These are phyloP conservation scores for Castanea crenata DNA, from an alignment of 306 rosid species.

Conservation along the genomic window DNA sequence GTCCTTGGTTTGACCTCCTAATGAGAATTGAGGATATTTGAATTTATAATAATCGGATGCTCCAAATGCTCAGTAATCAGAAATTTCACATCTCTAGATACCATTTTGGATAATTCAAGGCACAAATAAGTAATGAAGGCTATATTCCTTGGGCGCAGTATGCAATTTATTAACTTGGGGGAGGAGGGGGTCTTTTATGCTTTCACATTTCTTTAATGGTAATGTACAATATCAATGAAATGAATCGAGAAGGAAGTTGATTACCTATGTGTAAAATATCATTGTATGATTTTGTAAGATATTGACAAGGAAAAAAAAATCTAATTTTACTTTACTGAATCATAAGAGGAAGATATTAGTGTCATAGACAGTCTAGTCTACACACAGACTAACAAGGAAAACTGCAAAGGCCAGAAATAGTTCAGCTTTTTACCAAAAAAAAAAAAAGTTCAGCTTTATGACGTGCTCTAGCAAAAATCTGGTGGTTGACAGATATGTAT, in stretches of 20 bases:
- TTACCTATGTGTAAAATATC: background rate
- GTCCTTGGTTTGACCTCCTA: too few species aligned
- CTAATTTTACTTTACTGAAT: background rate
- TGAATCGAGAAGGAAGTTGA: background rate
- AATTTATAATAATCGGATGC: slow-evolving; percentile 19
- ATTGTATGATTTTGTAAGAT: background rate
- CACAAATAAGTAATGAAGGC: background rate
- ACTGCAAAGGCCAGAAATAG: background rate
- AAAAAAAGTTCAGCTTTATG: background rate
- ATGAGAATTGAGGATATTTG: background rate
- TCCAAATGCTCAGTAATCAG: slow-evolving; percentile 21
- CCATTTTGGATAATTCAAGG: background rate
- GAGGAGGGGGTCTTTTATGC: too few species aligned
- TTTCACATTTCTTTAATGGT: too few species aligned
- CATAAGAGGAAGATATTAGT: background rate
- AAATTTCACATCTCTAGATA: background rate
- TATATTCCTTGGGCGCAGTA: background rate
- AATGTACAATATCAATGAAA: background rate
- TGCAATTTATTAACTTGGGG: too few species aligned
- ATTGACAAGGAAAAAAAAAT: background rate
- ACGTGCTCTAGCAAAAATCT: background rate
- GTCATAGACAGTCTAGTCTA: background rate
- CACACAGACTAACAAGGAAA: background rate
- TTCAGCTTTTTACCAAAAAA: background rate
- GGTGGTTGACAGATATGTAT: background rate